Base-by-base conservation (phyloP, 1,284 basidiomycete genomes). In the Apiotrichum gracile region DNA sequence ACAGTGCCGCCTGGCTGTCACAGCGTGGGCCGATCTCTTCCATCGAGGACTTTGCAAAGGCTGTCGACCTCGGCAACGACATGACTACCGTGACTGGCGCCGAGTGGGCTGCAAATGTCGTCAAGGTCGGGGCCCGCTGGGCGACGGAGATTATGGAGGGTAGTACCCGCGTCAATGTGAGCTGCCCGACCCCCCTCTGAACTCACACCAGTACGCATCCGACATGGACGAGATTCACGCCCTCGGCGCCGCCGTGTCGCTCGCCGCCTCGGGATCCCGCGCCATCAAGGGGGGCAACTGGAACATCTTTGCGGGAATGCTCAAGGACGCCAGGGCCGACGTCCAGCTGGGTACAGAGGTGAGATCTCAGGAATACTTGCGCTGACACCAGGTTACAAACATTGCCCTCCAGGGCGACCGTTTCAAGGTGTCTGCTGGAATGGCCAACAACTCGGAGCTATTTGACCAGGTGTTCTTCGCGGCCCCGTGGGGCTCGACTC, bases 231-330 rank as follows among this genome's bases (percentile, higher is more conserved):
- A 78, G 24, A 87, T 97, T 8, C 91, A 97, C 65, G 89, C 83
- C 0, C 77, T 97, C 21, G 91, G 84, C 48, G 88, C 86, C 1
- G 72, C 83, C 17, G 81, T 81, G 51, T 86, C 85, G 9, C 78
- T 97, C 73, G 89, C 89, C 2, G 80, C 90, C 0, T 76, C 69
- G 0, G 85, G 85, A 6, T 89, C 89, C 0, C 76, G 77, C 1
- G 79, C 81, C 16, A 81, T 97, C 45, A 74, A 79, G 56, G 85
- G 87, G 3, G 94, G 94, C 2, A 97, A 97, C 74, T 88, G 81
- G 72, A 81, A 82, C 61, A 80, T 97, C 40, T 97, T 97, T 68
- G 84, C 91, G 60, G 73, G 83, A 43, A 92, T 97, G 76, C 69
- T 93, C 35, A 77, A 81, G 10, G 77, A 78, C 13, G 87, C 87